Conservation (phyloP, 176 grass and related monocot species). For the Musa schizocarpa region DNA sequence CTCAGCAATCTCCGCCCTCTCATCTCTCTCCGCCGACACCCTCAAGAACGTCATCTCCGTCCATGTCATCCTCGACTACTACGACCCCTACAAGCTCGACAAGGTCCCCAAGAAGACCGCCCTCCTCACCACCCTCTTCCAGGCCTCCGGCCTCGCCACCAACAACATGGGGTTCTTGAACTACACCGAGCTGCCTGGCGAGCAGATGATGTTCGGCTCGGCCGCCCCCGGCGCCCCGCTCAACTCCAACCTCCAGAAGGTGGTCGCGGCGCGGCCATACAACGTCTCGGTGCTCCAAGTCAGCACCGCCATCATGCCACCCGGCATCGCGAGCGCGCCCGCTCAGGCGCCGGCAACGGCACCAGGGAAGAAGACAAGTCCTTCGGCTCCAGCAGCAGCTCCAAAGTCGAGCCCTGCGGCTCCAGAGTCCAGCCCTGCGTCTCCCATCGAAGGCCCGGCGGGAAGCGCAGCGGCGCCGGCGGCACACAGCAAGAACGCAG, state of each 20-base stretch:
- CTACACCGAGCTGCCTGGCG: not conserved
- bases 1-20: not conserved
- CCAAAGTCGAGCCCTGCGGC: too few relatives aligned
- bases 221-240: not conserved
- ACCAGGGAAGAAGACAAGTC: too few relatives aligned
- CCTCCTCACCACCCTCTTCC: not conserved
- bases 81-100: not conserved
- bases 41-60: not conserved
- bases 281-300: not conserved
- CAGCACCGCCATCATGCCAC: not conserved
- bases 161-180: not conserved
- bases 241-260: not conserved
- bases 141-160: not conserved
- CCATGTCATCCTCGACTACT: not conserved
- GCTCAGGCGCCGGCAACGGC: too few relatives aligned
- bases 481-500: too few relatives aligned
- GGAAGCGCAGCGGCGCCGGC: too few relatives aligned
- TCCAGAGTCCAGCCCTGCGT: too few relatives aligned
- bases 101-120: not conserved
- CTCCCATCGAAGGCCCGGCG: too few relatives aligned
- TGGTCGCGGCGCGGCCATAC: not conserved
- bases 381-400: too few relatives aligned
- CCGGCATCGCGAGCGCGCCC: not conserved
- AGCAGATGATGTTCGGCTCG: not conserved
- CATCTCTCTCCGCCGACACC: not conserved